A percentile compares a stretch with the other conserved stretches of the same genome.
Evolutionary conservation across 768 basidiomycete genomes (phyloP).

Genomic region (Serendipita sp.): DNA sequence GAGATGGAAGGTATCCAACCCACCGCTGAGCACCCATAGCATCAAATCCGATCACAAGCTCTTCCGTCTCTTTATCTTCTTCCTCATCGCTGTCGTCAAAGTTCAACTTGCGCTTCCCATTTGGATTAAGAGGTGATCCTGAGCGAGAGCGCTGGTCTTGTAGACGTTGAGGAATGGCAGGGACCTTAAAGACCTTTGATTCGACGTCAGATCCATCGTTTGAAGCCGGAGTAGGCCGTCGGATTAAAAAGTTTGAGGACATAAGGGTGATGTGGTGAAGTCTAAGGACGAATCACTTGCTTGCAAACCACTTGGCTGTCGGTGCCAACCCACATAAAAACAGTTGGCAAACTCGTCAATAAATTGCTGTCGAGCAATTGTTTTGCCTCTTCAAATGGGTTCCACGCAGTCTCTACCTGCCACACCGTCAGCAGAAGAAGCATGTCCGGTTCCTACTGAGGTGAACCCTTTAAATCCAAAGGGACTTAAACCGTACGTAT

Average conservation of each 20-base stretch:
- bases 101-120: conserved; percentile 16
- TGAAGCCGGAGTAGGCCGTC: conserved; percentile 57
- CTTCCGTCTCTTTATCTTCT: conserved; percentile 38
- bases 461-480: conserved; percentile 78
- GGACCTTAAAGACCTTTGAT: conserved; percentile 33
- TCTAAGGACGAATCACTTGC: background rate
- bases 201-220: conserved; percentile 41
- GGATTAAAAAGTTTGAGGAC: conserved; percentile 44
- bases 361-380: background rate
- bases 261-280: background rate
- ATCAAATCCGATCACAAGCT: conserved; percentile 58
- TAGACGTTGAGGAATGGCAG: conserved; percentile 45
- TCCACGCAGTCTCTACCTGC: background rate
- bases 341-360: no score
- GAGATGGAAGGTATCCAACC: conserved; percentile 26
- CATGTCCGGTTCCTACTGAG: conserved; percentile 13
- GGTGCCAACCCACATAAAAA: background rate
- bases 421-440: background rate
- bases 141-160: conserved; percentile 38
- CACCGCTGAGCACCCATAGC: conserved; percentile 72
- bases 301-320: background rate
- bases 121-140: conserved; percentile 25
- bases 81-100: conserved; percentile 21
- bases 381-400: background rate
- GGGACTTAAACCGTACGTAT: conserved; percentile 83